Evolutionary conservation across 495 filamentous ascomycete genomes (phyloP).

Genomic region (Rhizodiscina lignyota): DNA sequence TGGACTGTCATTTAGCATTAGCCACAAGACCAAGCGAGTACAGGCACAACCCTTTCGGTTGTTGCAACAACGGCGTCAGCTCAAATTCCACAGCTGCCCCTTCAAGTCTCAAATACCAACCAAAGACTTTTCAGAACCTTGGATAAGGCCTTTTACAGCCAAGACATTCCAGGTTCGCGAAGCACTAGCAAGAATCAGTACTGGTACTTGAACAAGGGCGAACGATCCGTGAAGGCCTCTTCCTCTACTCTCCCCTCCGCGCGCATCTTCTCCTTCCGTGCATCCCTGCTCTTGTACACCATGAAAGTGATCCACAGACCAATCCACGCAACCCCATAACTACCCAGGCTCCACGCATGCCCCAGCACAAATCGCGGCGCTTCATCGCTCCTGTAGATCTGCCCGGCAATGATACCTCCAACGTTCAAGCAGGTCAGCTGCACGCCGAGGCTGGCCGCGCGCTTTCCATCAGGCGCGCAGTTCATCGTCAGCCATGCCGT

Average conservation of each 20-base stretch:
- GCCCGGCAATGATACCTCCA: constrained; percentile 46
- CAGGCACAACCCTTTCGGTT: too few species aligned
- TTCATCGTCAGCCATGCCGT: constrained; percentile 48
- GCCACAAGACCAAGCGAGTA: too few species aligned
- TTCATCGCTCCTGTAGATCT: constrained; percentile 10
- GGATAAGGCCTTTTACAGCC: too few species aligned
- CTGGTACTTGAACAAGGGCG: constrained; percentile 13
- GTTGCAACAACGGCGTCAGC: too few species aligned
- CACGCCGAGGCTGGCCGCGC: constrained; percentile 50
- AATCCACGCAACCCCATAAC: constrained; percentile 12
- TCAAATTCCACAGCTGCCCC: too few species aligned
- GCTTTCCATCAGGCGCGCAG: constrained; percentile 51
- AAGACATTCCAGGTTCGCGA: too few species aligned
- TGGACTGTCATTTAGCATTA: too few species aligned
- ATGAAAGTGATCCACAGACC: constrained; percentile 11
- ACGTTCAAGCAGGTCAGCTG: constrained; percentile 54
- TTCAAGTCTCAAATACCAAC: too few species aligned
- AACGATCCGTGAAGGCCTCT: constrained; percentile 11
- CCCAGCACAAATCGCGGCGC: constrained; percentile 10
- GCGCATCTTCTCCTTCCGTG: constrained; percentile 7
- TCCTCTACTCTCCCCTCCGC: constrained; percentile 6
- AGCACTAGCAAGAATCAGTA: constrained; percentile 5
- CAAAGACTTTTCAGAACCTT: too few species aligned
- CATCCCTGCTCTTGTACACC: constrained; percentile 9
- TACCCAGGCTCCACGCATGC: constrained; percentile 12